Evolutionary conservation across 805 yeast species (phyloP), one percentile per base, ranked within the genome.

Genomic region (Ogataea haglerorum): DNA sequence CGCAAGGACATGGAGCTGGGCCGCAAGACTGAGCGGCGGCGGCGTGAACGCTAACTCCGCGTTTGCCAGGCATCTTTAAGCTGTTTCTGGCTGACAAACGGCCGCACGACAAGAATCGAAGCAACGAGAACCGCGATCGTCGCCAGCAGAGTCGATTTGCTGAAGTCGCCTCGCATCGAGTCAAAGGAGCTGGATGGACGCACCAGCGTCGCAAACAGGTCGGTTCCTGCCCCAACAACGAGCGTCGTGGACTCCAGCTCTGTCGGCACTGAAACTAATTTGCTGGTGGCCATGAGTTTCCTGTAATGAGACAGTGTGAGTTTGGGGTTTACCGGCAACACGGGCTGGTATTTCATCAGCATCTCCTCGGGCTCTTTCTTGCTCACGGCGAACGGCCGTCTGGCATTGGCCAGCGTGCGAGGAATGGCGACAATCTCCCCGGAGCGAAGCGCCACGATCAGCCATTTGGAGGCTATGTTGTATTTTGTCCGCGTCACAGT

Each of bases 121-220:
- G 68, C 58, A 1, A 76, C 39, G 34, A 90, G 65, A 0, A 72
- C 67, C 0, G 63, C 60, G 3, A 90, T 71, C 1, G 96, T 85
- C 5, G 69, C 46, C 6, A 83, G 34, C 31, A 91, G 71, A 50
- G 79, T 82, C 10, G 67, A 56, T 54, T 78, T 83, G 52, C 82
- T 87, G 57, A 93, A 93, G 37, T 72, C 69, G 22, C 71, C 64
- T 18, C 80, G 75, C 58, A 91, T 70, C 36, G 77, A 69, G 63
- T 91, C 99, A 63, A 86, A 90, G 28, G 87, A 85, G 30, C 76
- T 76, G 0, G 96, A 86, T 0, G 98, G 96, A 36, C 83, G 75
- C 13, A 85, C 71, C 42, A 78, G 70, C 0, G 95, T 82, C 55
- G 90, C 85, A 65, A 85, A 90, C 6, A 84, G 59, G 56, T 87